Evolutionary conservation across 768 basidiomycete species (phyloP), one percentile per base, ranked within the genome.

Genomic region (Asterophora lycoperdoides): DNA sequence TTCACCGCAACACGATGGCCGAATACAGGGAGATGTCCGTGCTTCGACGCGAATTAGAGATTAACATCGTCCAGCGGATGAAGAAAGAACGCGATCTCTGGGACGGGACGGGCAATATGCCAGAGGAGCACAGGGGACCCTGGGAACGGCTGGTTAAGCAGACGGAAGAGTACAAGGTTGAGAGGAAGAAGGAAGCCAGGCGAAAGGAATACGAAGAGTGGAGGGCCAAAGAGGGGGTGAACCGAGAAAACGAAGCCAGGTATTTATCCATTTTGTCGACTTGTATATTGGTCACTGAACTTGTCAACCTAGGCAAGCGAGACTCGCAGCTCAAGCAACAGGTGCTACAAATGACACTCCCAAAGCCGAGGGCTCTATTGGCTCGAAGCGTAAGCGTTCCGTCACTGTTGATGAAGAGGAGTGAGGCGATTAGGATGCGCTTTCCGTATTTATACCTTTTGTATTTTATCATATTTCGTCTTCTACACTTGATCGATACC

Each of bases 51-150:
- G 41, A 42, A n/a, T 11, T 58, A 33, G 57, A 64, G 41, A 23
- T 28, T 10, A 26, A 49, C 30, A 44, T 63, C 8, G 37, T 57
- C 4, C 41, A 46, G 19, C 35, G 46, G 39, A 52, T 68, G 56
- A 65, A 64, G 46, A 30, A 53, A 4, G 58, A 64, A 44, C 48
- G 44, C 42, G 52, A 52, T 17, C 33, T 64, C n/a, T 62, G 60
- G 60, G 67, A 70, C 51, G 68, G 67, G 41, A 65, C 64, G 10
- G 41, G 33, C 18, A 33, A 51, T 10, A 57, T 64, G 60, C 38
- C 52, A 28, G 48, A 45, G 11, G 40, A 55, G 39, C 49, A 45
- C 18, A 32, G 41, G 41, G 51, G 53, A 2, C 19, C 18, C n/a
- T 52, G 51, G 51, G 42, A 35, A 37, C 52, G 42, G 15, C 48